Evolutionary conservation across 192 early-diverging fungal genomes (phyloP).

Genomic region (Coemansia sp.): DNA sequence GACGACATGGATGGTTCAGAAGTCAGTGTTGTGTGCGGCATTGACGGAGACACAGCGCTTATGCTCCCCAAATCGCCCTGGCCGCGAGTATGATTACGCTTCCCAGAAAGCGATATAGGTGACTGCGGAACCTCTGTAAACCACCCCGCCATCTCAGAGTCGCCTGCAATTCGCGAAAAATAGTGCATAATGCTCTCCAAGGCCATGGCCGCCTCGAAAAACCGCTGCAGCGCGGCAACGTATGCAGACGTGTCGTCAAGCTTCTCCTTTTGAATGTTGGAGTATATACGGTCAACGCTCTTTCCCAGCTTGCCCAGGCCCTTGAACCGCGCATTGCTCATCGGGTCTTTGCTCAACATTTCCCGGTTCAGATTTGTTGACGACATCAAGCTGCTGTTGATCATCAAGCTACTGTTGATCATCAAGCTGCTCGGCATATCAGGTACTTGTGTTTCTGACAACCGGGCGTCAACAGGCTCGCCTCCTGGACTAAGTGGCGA

Average conservation of each 20-base stretch:
- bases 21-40: conserved; percentile 30
- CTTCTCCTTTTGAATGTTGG: conserved; percentile 56
- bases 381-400: conserved; percentile 14
- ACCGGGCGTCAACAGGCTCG: conserved; percentile 16
- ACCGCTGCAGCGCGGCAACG: conserved; percentile 41
- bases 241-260: conserved; percentile 50
- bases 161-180: conserved; percentile 52
- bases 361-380: conserved; percentile 24
- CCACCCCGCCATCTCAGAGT: conserved; percentile 49
- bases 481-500: conserved; percentile 46
- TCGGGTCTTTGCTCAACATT: conserved; percentile 49
- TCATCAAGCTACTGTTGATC: conserved; percentile 13
- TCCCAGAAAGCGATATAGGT: conserved; percentile 32
- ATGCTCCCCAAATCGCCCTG: conserved; percentile 18
- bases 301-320: conserved; percentile 54
- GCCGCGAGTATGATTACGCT: conserved; percentile 21
- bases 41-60: conserved; percentile 23
- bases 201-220: conserved; percentile 48
- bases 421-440: conserved; percentile 30
- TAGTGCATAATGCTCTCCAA: conserved; percentile 43
- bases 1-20: conserved; percentile 42
- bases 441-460: conserved; percentile 22
- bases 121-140: conserved; percentile 48
- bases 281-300: conserved; percentile 55
- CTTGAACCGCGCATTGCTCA: conserved; percentile 50